Percentiles rank a stretch among this genome's conserved stretches.
Evolutionary conservation across 2,329 filamentous ascomycete species (phyloP).

Genomic region (Fusarium fracticaudum): DNA sequence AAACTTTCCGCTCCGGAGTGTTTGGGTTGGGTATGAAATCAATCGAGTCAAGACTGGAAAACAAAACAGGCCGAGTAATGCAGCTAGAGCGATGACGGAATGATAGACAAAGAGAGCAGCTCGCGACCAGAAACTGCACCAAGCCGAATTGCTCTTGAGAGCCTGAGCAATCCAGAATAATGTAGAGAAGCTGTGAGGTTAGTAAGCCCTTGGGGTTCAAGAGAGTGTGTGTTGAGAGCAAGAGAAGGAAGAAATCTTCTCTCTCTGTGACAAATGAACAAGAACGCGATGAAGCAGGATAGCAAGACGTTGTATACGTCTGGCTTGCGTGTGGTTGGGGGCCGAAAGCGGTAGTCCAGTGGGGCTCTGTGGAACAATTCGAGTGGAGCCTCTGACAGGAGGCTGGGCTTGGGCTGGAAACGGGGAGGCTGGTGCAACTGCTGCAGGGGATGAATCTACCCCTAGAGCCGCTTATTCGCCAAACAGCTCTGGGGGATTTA

Average conservation of each 20-base stretch:
- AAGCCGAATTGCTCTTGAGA: conserved; percentile 3
- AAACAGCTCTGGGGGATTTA: conserved; percentile 25
- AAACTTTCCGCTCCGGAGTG: not conserved
- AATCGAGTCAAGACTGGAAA: conserved; percentile 6
- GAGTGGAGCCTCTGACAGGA: conserved; percentile 32
- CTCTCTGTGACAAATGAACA: conserved; percentile 25
- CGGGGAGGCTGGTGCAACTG: conserved; percentile 45
- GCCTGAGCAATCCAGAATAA: not conserved
- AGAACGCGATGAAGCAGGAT: conserved; percentile 33
- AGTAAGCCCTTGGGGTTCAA: conserved; percentile 20
- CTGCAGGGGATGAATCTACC: conserved; percentile 38
- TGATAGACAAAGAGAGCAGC: not conserved
- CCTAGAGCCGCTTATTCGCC: conserved; percentile 24
- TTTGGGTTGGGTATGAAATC: not conserved
- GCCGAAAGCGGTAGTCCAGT: conserved; percentile 40
- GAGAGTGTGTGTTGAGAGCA: conserved; percentile 11
- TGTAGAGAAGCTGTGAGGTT: conserved; percentile 19
- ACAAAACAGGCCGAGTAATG: not conserved
- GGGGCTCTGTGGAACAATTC: conserved; percentile 32
- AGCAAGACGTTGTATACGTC: conserved; percentile 40
- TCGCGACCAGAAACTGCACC: not conserved
- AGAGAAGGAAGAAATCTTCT: conserved; percentile 21
- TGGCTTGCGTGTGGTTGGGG: conserved; percentile 46
- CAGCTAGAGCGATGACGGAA: conserved; percentile 23
- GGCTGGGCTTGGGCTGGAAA: conserved; percentile 46